phyloP scores from a whole-genome alignment of 2,329 filamentous ascomycete species.

The Aspergillus sojae region DNA sequence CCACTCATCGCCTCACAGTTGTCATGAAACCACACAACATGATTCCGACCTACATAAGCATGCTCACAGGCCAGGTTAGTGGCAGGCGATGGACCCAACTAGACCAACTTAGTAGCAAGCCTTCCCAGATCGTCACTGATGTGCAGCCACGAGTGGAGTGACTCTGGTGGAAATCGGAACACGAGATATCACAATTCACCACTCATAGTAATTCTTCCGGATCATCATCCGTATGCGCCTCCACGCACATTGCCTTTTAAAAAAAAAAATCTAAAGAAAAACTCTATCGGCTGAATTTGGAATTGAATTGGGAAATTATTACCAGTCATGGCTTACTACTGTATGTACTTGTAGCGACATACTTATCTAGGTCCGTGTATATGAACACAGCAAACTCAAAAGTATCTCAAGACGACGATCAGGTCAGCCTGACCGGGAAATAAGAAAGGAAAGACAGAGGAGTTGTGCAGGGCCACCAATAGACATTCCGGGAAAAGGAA shows the following conservation, averaged over 20 bases:
- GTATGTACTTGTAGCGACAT: background rate
- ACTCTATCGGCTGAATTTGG: background rate
- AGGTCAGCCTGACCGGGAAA: background rate
- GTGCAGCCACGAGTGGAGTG: background rate
- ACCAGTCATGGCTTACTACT: background rate
- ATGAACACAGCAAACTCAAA: background rate
- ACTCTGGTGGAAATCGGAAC: background rate
- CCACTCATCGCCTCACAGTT: background rate
- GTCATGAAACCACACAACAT: conserved; percentile 1
- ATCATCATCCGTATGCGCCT: background rate
- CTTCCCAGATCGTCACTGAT: background rate
- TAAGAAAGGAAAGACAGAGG: background rate
- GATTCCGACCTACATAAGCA: background rate
- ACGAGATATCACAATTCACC: background rate
- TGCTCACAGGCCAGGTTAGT: background rate
- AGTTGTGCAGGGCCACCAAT: conserved; percentile 1
- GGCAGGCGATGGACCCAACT: background rate
- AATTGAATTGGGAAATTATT: background rate
- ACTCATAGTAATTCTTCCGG: background rate
- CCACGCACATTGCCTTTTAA: background rate
- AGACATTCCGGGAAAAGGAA: background rate
- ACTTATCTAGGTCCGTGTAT: background rate
- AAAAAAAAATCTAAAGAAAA: background rate
- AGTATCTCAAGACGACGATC: background rate
- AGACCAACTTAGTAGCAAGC: background rate